Conservation (phyloP, 768 basidiomycete species). For the Wakefieldia striispora region DNA sequence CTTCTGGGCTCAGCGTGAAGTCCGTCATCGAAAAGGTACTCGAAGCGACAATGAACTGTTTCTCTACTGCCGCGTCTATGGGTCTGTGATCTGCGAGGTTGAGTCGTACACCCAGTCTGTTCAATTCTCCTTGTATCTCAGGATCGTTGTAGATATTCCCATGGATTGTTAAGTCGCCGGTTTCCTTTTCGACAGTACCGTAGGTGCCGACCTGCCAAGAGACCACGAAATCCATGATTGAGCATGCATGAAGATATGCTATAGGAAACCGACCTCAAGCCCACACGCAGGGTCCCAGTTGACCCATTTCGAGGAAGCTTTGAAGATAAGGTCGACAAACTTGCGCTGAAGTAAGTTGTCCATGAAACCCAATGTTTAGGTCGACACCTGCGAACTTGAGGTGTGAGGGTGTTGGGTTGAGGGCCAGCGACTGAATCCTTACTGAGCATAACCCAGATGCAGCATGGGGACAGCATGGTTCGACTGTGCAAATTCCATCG, state of each 20-base stretch:
- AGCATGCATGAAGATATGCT: not conserved
- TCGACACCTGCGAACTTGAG: too few relatives aligned
- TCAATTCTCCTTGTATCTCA: constrained; percentile 15
- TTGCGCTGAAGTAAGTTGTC: constrained; percentile 12
- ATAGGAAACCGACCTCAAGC: constrained; percentile 22
- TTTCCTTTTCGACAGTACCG: constrained; percentile 30
- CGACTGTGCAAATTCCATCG: too few relatives aligned
- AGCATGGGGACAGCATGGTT: too few relatives aligned
- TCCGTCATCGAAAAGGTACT: not conserved
- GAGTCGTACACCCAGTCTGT: constrained; percentile 9
- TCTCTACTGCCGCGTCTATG: constrained; percentile 15
- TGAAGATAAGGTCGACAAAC: constrained; percentile 35
- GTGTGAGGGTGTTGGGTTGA: too few relatives aligned
- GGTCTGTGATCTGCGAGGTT: constrained; percentile 18
- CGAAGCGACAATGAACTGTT: constrained; percentile 23
- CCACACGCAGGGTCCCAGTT: constrained; percentile 35
- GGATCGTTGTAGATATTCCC: constrained; percentile 34
- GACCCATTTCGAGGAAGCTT: constrained; percentile 34
- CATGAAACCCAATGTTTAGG: too few relatives aligned
- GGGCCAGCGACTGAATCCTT: too few relatives aligned
- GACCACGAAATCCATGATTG: not conserved
- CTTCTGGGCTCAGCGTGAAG: too few relatives aligned
- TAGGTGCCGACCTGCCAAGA: constrained; percentile 34
- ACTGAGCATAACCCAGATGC: too few relatives aligned
- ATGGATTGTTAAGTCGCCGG: constrained; percentile 31